Base-by-base conservation (phyloP, 768 basidiomycete genomes). In the Panaeolus cyanescens region DNA sequence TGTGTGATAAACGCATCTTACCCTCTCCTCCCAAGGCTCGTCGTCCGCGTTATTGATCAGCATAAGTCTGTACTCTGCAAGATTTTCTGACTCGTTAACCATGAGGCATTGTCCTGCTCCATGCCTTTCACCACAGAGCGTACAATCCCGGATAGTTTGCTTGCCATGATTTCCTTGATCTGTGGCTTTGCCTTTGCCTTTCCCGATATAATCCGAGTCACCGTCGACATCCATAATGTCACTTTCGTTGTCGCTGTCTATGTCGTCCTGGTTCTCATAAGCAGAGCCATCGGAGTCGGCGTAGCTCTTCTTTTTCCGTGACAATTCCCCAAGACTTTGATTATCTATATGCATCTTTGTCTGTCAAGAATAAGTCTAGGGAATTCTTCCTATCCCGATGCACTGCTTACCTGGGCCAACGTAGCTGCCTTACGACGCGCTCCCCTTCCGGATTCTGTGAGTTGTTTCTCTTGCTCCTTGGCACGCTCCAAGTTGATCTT, bases 361-460 rank as follows among this genome's bases (percentile, higher is more conserved):
- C 75, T 75, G 62, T 20, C 54, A 13, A 59, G 42, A 55, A 39
- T 62, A 59, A 62, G 50, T 22, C 13, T 33, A 45, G n/a, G 54
- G 25, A 50, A 63, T 32, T 32, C 12, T n/a, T 17, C 34, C n/a
- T 13, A 50, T 34, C 7, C 34, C 17, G 19, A 34, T 37, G 45
- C 56, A 40, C 28, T 31, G 61, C 54, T 39, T 32, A 78, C 80
- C 65, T 81, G 83, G 69, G 82, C 78, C 50, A 82, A 72, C 56
- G 84, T 88, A 54, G 92, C 91, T 55, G 91, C 92, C 62, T 83
- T 85, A 32, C 92, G 86, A 62, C 91, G 86, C 25, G 82, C 88
- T 33, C 92, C 91, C 65, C 92, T 85, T 42, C 92, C 93, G 2
- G 87, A 89, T 39, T 75, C 72, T 54, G 84, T 86, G 32, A 80